Conservation (phyloP, 192 early-diverging fungal species). For the Gigaspora rosea region DNA sequence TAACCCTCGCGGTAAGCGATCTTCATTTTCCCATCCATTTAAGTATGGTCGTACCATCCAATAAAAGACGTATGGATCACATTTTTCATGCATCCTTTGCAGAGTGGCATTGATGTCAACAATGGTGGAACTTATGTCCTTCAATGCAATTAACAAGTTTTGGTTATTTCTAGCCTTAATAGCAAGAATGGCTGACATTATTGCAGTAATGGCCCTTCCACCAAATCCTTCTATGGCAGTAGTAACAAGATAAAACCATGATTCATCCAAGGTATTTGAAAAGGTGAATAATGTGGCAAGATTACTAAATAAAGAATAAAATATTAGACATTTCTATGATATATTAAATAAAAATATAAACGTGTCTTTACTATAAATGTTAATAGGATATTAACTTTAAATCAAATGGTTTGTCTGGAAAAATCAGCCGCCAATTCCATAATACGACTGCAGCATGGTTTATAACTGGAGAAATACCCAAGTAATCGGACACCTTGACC, state of each 20-base stretch:
- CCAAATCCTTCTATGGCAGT: slow-evolving; percentile 85
- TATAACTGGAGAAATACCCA: slow-evolving; percentile 85
- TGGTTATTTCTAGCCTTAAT: slow-evolving; percentile 55
- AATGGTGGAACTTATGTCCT: slow-evolving; percentile 56
- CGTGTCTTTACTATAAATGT: neutral
- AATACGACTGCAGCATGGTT: slow-evolving; percentile 85
- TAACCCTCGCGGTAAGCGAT: slow-evolving; percentile 83
- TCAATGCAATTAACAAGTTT: slow-evolving; percentile 53
- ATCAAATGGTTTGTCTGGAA: slow-evolving; percentile 73
- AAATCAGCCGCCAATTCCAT: slow-evolving; percentile 93
- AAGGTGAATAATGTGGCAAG: slow-evolving; percentile 81
- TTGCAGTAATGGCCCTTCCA: slow-evolving; percentile 66
- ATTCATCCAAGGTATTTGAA: slow-evolving; percentile 87
- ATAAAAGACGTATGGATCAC: slow-evolving; percentile 95
- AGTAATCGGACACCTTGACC: slow-evolving; percentile 67
- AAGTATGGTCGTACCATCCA: slow-evolving; percentile 89
- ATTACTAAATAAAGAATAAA: slow-evolving; percentile 57
- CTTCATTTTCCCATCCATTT: slow-evolving; percentile 89
- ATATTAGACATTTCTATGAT: neutral
- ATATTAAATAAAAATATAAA: neutral
- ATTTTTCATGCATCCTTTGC: slow-evolving; percentile 87
- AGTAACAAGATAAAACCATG: slow-evolving; percentile 96
- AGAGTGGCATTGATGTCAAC: slow-evolving; percentile 56
- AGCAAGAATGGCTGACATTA: slow-evolving; percentile 66
- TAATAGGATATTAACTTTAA: slow-evolving; percentile 52